phyloP scores from a whole-genome alignment of 2,329 filamentous ascomycete species.

The Nigrograna mackinnonii region DNA sequence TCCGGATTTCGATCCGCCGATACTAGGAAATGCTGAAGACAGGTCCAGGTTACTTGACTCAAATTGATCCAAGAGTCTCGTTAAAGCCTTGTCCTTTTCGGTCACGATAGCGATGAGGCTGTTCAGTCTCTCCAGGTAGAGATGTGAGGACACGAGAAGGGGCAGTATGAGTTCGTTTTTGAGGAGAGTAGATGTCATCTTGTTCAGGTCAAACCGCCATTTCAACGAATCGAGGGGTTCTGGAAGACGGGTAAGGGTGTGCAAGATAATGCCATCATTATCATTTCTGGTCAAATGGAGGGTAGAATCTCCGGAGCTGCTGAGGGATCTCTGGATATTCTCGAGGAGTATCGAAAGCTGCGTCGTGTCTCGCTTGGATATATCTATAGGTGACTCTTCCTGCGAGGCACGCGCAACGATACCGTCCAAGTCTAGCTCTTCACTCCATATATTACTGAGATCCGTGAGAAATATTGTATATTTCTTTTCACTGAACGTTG shows the following conservation, averaged over 20 bases:
- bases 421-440: conserved; percentile 62
- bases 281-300: conserved; percentile 36
- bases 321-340: conserved; percentile 59
- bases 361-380: conserved; percentile 64
- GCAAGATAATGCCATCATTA: conserved; percentile 50
- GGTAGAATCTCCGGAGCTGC: conserved; percentile 39
- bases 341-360: conserved; percentile 71
- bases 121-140: conserved; percentile 51
- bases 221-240: conserved; percentile 63
- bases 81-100: conserved; percentile 63
- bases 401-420: conserved; percentile 66
- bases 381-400: conserved; percentile 73
- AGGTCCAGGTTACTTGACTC: conserved; percentile 60
- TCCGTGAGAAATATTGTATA: conserved; percentile 74
- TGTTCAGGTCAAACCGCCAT: conserved; percentile 66
- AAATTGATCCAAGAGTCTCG: conserved; percentile 61
- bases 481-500: conserved; percentile 55
- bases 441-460: conserved; percentile 73
- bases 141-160: conserved; percentile 53
- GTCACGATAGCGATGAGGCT: conserved; percentile 54
- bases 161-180: conserved; percentile 57
- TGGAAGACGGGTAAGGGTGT: conserved; percentile 64
- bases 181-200: conserved; percentile 44
- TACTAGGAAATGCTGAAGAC: conserved; percentile 60
- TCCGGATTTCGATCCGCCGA: conserved; percentile 49